Conservation (phyloP, 495 filamentous ascomycete genomes). For the Penicillium paradoxum region DNA sequence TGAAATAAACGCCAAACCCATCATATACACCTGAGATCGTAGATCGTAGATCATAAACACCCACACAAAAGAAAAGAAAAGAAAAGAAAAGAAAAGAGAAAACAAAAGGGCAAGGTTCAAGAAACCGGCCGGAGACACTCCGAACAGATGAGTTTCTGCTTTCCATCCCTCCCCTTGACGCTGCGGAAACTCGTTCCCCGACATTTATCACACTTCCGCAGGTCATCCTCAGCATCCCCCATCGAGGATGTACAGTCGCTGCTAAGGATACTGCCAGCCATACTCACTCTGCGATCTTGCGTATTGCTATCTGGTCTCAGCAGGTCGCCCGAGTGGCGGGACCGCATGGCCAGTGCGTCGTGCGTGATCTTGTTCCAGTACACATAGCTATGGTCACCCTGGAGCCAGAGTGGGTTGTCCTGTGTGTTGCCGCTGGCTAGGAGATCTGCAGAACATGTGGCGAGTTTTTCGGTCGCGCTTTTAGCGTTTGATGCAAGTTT, state of each 20-base stretch:
- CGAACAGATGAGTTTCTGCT: constrained; percentile 49
- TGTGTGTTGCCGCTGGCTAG: constrained; percentile 20
- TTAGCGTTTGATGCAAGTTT: neutral
- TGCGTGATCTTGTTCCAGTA: constrained; percentile 50
- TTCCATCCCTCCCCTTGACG: constrained; percentile 40
- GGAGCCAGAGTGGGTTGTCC: constrained; percentile 46
- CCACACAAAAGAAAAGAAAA: neutral
- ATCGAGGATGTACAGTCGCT: constrained; percentile 40
- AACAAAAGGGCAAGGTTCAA: neutral
- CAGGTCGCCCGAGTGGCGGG: constrained; percentile 22
- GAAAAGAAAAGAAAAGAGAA: neutral
- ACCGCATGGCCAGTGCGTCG: constrained; percentile 37
- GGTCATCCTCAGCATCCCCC: constrained; percentile 39
- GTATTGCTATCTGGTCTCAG: constrained; percentile 26
- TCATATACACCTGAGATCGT: neutral
- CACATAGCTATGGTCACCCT: constrained; percentile 48
- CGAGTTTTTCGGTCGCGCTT: neutral
- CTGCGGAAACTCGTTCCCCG: constrained; percentile 49
- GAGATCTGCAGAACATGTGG: constrained; percentile 15
- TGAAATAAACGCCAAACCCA: neutral
- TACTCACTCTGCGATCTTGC: constrained; percentile 31
- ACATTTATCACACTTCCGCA: constrained; percentile 47
- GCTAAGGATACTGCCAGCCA: constrained; percentile 37
- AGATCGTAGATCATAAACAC: neutral
- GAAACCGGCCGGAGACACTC: constrained; percentile 37